phyloP scores from a whole-genome alignment of 2,329 filamentous ascomycete species.

The Chrysoporthe cubensis region DNA sequence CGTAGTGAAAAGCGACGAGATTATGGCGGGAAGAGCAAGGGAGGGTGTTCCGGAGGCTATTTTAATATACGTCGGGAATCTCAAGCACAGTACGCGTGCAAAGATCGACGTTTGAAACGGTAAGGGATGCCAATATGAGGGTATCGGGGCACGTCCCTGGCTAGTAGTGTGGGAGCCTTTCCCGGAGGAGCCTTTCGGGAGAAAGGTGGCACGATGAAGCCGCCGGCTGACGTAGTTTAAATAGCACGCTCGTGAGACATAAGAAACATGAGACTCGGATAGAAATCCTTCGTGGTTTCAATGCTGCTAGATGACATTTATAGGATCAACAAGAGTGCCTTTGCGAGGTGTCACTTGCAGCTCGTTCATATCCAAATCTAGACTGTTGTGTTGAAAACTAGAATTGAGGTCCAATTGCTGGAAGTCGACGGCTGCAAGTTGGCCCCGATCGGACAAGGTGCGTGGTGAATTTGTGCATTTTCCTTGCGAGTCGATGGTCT shows the following conservation, averaged over 20 bases:
- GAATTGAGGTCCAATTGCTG: background rate
- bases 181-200: constrained; percentile 19
- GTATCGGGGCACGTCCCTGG: constrained; percentile 22
- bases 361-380: background rate
- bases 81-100: background rate
- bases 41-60: background rate
- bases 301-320: background rate
- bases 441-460: background rate
- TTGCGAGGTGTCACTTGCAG: constrained; percentile 5
- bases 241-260: constrained; percentile 15
- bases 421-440: background rate
- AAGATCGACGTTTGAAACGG: constrained; percentile 9
- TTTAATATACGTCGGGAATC: background rate
- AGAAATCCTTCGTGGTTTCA: background rate
- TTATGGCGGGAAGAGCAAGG: background rate
- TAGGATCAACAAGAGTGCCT: background rate
- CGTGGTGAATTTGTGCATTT: background rate
- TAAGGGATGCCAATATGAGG: background rate
- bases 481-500: background rate
- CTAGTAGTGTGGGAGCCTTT: background rate
- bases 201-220: background rate
- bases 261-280: background rate
- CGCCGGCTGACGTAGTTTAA: background rate
- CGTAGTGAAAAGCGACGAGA: background rate
- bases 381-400: background rate